Conservation (phyloP, 1,284 basidiomycete species). For the Fistulinella cinereoalba region DNA sequence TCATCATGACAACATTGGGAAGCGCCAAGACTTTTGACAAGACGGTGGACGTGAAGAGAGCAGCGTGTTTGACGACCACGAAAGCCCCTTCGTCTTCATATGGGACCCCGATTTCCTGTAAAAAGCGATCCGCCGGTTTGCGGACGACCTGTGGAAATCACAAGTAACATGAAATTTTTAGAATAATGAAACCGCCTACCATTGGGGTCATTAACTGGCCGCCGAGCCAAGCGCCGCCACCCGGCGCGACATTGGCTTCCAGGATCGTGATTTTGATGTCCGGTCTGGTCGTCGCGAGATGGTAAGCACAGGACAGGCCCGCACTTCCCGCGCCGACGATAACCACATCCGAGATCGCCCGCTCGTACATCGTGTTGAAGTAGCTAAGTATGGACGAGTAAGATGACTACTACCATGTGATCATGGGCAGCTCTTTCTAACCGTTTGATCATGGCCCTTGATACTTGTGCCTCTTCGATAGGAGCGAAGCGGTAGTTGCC, state of each 20-base stretch:
- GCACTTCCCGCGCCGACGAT: conserved; percentile 81
- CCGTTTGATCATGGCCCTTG: conserved; percentile 78
- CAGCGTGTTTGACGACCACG: conserved; percentile 80
- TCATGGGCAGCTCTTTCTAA: conserved; percentile 24
- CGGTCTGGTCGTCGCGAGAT: conserved; percentile 64
- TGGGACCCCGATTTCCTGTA: conserved; percentile 70
- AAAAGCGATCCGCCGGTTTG: conserved; percentile 77
- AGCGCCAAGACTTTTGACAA: conserved; percentile 71
- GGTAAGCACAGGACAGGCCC: conserved; percentile 77
- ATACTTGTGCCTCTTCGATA: conserved; percentile 74
- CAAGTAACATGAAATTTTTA: neutral
- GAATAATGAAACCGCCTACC: conserved; percentile 38
- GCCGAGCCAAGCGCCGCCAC: conserved; percentile 77
- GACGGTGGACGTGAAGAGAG: conserved; percentile 79
- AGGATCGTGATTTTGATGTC: conserved; percentile 80
- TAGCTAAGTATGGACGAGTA: conserved; percentile 42
- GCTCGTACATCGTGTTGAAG: conserved; percentile 72
- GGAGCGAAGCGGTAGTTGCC: conserved; percentile 65
- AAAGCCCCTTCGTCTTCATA: conserved; percentile 82
- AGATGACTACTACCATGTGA: conserved; percentile 1
- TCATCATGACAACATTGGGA: conserved; percentile 75
- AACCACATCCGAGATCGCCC: conserved; percentile 74
- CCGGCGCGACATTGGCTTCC: conserved; percentile 82
- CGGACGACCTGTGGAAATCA: conserved; percentile 58
- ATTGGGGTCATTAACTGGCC: conserved; percentile 85